A percentile compares a stretch with the other conserved stretches of the same genome.
These are phyloP conservation scores for Isoetes taiwanensis DNA, from an alignment of 75 land plant species.

Conservation along the genomic window DNA sequence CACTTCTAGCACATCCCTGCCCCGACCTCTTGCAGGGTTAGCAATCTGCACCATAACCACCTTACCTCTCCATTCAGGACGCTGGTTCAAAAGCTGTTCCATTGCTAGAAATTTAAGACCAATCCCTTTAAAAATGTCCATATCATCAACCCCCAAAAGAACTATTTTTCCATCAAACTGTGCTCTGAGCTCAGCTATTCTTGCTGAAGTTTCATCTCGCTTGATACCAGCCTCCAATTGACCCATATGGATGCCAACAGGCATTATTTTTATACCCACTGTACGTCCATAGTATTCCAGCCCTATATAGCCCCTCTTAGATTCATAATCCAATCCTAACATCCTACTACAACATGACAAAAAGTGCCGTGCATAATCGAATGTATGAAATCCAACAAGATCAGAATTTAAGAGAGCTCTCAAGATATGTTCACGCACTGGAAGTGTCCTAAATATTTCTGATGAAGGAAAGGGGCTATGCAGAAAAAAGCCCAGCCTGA, in stretches of 20 bases:
- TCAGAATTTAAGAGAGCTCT: slow-evolving; percentile 59
- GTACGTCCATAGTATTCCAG: slow-evolving; percentile 69
- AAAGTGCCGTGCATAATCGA: slow-evolving; percentile 71
- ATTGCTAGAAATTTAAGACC: slow-evolving; percentile 61
- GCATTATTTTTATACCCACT: slow-evolving; percentile 65
- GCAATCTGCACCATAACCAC: slow-evolving; percentile 65
- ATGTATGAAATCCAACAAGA: slow-evolving; percentile 68
- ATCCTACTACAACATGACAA: slow-evolving; percentile 66
- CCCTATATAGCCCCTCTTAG: slow-evolving; percentile 64
- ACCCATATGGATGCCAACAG: slow-evolving; percentile 62
- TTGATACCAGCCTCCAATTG: slow-evolving; percentile 45
- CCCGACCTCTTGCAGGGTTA: slow-evolving; percentile 66
- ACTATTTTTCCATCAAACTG: slow-evolving; percentile 36
- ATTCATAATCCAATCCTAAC: slow-evolving; percentile 57
- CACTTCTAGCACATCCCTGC: slow-evolving; percentile 59
- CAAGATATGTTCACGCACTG: slow-evolving; percentile 55
- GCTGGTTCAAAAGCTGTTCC: slow-evolving; percentile 44
- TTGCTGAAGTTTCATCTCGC: slow-evolving; percentile 34
- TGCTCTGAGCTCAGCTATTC: slow-evolving; percentile 33
- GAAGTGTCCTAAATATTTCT: slow-evolving; percentile 61
- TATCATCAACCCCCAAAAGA: slow-evolving; percentile 61
- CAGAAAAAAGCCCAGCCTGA: slow-evolving; percentile 65
- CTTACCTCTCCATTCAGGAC: slow-evolving; percentile 44
- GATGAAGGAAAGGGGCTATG: slow-evolving; percentile 79
- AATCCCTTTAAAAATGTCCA: slow-evolving; percentile 79